phyloP scores from a whole-genome alignment of 495 filamentous ascomycete genomes.

The Hypomontagnella submonticulosa region DNA sequence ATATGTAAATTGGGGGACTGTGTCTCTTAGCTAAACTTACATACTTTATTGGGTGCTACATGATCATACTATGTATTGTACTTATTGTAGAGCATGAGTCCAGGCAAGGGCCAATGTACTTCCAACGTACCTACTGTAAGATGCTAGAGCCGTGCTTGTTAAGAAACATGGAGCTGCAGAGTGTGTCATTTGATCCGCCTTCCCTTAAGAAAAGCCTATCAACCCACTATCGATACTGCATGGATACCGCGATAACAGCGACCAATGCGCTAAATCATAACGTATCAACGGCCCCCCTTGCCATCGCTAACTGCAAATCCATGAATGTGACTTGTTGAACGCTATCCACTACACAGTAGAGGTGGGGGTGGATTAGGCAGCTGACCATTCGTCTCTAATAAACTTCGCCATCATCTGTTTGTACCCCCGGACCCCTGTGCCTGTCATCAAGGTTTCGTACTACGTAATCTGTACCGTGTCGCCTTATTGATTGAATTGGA shows the following conservation, averaged over 20 bases:
- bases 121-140: background rate
- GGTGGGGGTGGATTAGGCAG: constrained; percentile 40
- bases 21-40: background rate
- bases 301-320: constrained; percentile 15
- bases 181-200: constrained; percentile 45
- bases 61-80: no score
- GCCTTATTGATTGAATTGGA: constrained; percentile 7
- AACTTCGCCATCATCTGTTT: background rate
- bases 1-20: background rate
- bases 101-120: background rate
- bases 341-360: constrained; percentile 6
- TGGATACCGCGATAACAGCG: constrained; percentile 34
- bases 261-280: constrained; percentile 25
- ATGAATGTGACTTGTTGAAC: constrained; percentile 28
- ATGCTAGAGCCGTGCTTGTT: constrained; percentile 8
- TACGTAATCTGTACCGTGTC: constrained; percentile 2
- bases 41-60: no score
- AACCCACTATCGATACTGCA: constrained; percentile 27
- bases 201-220: constrained; percentile 31
- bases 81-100: no score
- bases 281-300: constrained; percentile 22
- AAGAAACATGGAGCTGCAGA: constrained; percentile 30
- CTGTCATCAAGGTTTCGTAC: no score
- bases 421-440: no score
- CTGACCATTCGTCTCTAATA: constrained; percentile 29